Evolutionary conservation across 306 rosid species (phyloP).

Genomic region (Rosa lucieae): DNA sequence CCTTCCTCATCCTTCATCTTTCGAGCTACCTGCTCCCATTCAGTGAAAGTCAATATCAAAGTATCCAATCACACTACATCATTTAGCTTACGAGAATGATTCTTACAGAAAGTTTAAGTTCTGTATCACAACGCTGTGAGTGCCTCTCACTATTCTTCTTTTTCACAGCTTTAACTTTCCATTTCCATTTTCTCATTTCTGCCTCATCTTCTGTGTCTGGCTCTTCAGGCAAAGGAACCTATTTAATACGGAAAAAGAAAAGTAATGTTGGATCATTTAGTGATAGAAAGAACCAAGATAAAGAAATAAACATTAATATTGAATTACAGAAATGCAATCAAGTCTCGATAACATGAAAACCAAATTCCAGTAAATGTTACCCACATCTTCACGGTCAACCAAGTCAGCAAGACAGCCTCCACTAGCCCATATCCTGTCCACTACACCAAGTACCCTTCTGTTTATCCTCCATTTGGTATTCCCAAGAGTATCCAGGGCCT

Average conservation of each 20-base stretch:
- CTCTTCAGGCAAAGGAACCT: slow-evolving; percentile 82
- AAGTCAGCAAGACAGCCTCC: slow-evolving; percentile 84
- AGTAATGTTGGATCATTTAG: background rate
- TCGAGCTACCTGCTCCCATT: slow-evolving; percentile 74
- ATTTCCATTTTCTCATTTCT: slow-evolving; percentile 83
- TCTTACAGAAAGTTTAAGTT: slow-evolving; percentile 94
- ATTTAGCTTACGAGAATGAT: slow-evolving; percentile 26
- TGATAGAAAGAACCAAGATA: background rate
- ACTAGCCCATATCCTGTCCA: slow-evolving; percentile 90
- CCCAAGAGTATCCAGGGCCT: slow-evolving; percentile 95
- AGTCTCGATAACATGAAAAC: slow-evolving; percentile 7
- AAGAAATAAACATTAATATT: background rate
- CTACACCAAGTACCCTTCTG: slow-evolving; percentile 68
- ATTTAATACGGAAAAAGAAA: background rate
- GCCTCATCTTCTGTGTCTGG: slow-evolving; percentile 76
- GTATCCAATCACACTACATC: slow-evolving; percentile 2
- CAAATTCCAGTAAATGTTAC: slow-evolving; percentile 33
- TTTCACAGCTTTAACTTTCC: slow-evolving; percentile 74
- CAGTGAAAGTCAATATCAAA: slow-evolving; percentile 17
- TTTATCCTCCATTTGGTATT: slow-evolving; percentile 87
- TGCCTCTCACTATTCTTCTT: slow-evolving; percentile 79
- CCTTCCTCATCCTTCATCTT: slow-evolving; percentile 96
- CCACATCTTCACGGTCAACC: slow-evolving; percentile 77
- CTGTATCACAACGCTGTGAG: slow-evolving; percentile 87
- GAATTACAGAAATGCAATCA: background rate